Conservation (phyloP, 352 stramenopile genomes). For the Hyaloperonospora brassicae region DNA sequence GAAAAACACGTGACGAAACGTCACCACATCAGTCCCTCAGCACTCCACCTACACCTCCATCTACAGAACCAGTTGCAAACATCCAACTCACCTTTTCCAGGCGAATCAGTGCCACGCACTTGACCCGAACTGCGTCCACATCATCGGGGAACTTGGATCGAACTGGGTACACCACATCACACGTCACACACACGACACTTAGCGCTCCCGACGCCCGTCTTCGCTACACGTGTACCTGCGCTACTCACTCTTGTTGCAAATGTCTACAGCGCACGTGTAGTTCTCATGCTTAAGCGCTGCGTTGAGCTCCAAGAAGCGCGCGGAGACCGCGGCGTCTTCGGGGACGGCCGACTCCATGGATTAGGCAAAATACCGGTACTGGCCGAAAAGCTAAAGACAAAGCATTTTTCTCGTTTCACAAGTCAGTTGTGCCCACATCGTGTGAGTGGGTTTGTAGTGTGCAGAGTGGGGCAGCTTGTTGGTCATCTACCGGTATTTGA, state of each 20-base stretch:
- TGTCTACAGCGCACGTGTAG: constrained; percentile 69
- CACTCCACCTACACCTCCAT: background rate
- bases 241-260: constrained; percentile 80
- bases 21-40: background rate
- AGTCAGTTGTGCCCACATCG: no score
- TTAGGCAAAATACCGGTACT: no score
- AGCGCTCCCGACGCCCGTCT: background rate
- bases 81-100: constrained; percentile 50
- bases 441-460: no score
- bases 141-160: constrained; percentile 66
- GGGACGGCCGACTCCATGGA: no score
- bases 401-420: no score
- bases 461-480: no score
- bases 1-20: background rate
- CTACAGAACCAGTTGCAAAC: background rate
- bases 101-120: constrained; percentile 75
- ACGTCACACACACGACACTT: constrained; percentile 6
- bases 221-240: background rate
- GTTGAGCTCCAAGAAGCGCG: constrained; percentile 72
- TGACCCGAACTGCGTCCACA: constrained; percentile 68
- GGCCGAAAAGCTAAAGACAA: no score
- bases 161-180: constrained; percentile 29
- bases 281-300: constrained; percentile 67
- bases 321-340: constrained; percentile 21
- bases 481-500: no score